These are phyloP conservation scores for Noccaea bulbosa DNA, from an alignment of 345 rosid genomes.

Conservation along the genomic window DNA sequence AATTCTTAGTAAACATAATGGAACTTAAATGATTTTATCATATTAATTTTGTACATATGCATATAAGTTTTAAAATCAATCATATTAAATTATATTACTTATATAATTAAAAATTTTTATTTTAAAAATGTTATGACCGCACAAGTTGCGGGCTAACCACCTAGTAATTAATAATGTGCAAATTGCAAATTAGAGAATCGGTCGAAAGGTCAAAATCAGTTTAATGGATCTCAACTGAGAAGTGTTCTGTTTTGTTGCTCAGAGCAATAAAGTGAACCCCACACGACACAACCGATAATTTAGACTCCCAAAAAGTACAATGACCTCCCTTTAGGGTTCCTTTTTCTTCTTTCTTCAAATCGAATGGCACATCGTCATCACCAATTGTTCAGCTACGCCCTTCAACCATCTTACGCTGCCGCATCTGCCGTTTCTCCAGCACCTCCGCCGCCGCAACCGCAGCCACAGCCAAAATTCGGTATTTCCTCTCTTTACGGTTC, in stretches of 20 bases:
- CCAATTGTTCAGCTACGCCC: slow-evolving; percentile 49
- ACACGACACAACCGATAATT: slow-evolving; percentile 13
- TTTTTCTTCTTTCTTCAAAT: slow-evolving; percentile 5
- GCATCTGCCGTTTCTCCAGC: slow-evolving; percentile 42
- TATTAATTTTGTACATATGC: too few relatives aligned
- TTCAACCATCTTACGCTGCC: slow-evolving; percentile 39
- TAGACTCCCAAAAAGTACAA: slow-evolving; percentile 29
- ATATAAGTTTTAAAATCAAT: too few relatives aligned
- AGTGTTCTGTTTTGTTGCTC: slow-evolving; percentile 3
- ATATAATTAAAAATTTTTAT: too few relatives aligned
- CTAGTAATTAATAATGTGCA: slow-evolving; percentile 8
- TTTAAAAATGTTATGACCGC: too few relatives aligned
- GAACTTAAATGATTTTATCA: too few relatives aligned
- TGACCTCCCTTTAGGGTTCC: slow-evolving; percentile 44
- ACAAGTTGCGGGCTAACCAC: too few relatives aligned
- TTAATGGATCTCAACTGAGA: slow-evolving; percentile 22
- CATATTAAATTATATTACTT: too few relatives aligned
- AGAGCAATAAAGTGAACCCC: slow-evolving; percentile 29
- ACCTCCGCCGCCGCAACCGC: slow-evolving; percentile 24
- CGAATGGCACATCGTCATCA: slow-evolving; percentile 54
- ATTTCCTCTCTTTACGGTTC: slow-evolving; percentile 44
- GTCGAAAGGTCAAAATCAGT: slow-evolving; percentile 30
- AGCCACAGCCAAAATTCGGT: slow-evolving; percentile 1
- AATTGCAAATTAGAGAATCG: slow-evolving; percentile 7
- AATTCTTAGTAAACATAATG: too few relatives aligned